Evolutionary conservation across 371 early-diverging fungal species (phyloP).

Genomic region (Rhizopus microsporus): DNA sequence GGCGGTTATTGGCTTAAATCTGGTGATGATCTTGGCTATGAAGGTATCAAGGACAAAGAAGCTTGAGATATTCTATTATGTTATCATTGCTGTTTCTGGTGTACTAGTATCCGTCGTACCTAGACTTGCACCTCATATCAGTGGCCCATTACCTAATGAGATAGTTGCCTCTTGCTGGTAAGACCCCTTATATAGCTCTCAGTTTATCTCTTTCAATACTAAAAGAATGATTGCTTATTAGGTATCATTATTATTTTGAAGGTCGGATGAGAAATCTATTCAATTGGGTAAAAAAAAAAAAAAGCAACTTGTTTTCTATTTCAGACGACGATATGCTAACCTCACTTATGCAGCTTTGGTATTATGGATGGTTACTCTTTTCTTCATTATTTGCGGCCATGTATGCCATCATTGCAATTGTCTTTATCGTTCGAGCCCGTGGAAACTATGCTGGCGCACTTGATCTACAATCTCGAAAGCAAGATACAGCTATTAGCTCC

Average conservation of each 20-base stretch:
- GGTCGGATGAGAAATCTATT: conserved; percentile 21
- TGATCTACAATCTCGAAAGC: conserved; percentile 20
- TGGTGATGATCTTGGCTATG: conserved; percentile 36
- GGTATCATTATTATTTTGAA: conserved; percentile 37
- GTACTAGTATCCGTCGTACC: conserved; percentile 23
- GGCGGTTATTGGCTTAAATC: conserved; percentile 39
- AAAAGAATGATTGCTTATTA: conserved; percentile 6
- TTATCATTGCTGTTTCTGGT: conserved; percentile 9
- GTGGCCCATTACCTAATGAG: background rate
- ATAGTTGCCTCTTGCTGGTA: conserved; percentile 24
- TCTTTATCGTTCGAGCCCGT: conserved; percentile 23
- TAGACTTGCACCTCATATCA: background rate
- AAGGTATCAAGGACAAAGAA: conserved; percentile 23
- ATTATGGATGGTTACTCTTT: conserved; percentile 33
- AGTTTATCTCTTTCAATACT: background rate
- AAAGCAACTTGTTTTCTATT: background rate
- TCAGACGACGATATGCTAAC: background rate
- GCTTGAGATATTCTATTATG: conserved; percentile 36
- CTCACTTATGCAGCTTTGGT: conserved; percentile 34
- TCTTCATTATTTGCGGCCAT: conserved; percentile 24
- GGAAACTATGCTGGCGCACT: conserved; percentile 27
- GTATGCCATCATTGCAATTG: conserved; percentile 26
- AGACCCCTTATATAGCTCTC: background rate
- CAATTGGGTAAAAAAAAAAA: conserved; percentile 31
- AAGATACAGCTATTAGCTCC: background rate